These are phyloP conservation scores for Sonneratia caseolaris DNA, from an alignment of 345 rosid species.

Conservation along the genomic window DNA sequence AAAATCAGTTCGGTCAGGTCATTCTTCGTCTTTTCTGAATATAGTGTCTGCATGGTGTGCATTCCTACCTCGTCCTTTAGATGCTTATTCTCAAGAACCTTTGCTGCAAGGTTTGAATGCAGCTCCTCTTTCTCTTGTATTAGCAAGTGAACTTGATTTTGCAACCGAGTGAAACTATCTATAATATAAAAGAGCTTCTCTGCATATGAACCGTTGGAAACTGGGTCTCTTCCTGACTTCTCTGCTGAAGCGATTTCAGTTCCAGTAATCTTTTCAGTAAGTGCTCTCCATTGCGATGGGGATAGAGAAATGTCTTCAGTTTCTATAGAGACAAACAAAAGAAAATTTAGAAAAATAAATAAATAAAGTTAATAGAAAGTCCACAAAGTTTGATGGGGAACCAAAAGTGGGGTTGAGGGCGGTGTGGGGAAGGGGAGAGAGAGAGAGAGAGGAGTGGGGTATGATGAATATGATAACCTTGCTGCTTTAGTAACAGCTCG, in stretches of 20 bases:
- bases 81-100: conserved; percentile 48
- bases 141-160: conserved; percentile 39
- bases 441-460: too few relatives aligned
- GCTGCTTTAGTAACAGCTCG: conserved; percentile 31
- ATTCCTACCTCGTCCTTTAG: conserved; percentile 40
- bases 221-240: conserved; percentile 24
- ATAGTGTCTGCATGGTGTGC: conserved; percentile 20
- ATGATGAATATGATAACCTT: conserved; percentile 29
- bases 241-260: conserved; percentile 36
- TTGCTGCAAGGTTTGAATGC: conserved; percentile 37
- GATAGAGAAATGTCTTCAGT: conserved; percentile 41
- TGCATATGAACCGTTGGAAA: conserved; percentile 29
- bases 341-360: not conserved
- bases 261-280: conserved; percentile 43
- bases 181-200: conserved; percentile 49
- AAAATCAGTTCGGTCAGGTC: conserved; percentile 42
- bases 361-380: not conserved
- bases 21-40: conserved; percentile 34
- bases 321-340: conserved; percentile 30
- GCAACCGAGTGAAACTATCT: conserved; percentile 41
- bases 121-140: conserved; percentile 45
- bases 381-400: conserved; percentile 4
- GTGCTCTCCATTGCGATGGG: conserved; percentile 37
- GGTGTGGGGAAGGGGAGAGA: too few relatives aligned
- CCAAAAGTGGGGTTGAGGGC: not conserved